Conservation (phyloP, 2,329 filamentous ascomycete species). For the Fusarium verticillioides region DNA sequence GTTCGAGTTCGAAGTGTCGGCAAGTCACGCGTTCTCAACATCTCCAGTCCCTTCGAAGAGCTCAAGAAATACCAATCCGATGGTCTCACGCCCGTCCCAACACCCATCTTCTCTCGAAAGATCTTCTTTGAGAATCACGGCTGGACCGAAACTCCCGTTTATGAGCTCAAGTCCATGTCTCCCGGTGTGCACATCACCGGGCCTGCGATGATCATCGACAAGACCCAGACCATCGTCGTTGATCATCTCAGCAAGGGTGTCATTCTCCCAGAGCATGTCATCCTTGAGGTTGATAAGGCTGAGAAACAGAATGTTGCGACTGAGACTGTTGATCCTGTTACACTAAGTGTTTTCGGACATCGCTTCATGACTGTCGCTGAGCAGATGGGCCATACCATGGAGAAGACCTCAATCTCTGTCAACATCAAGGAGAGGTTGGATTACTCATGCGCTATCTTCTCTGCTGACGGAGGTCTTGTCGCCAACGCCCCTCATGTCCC, state of each 20-base stretch:
- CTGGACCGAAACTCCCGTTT: constrained; percentile 44
- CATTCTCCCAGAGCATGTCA: constrained; percentile 49
- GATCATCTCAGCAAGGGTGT: constrained; percentile 55
- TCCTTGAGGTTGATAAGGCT: constrained; percentile 48
- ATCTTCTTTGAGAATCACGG: constrained; percentile 44
- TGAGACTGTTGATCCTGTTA: constrained; percentile 73
- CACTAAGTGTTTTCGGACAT: constrained; percentile 79
- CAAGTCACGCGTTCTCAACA: constrained; percentile 39
- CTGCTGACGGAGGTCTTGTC: constrained; percentile 61
- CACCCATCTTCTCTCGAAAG: constrained; percentile 32
- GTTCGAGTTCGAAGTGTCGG: constrained; percentile 55
- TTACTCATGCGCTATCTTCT: constrained; percentile 82
- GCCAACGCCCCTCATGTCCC: constrained; percentile 38
- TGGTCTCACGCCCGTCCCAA: constrained; percentile 12
- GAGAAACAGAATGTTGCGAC: constrained; percentile 26
- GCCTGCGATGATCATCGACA: constrained; percentile 77
- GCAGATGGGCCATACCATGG: constrained; percentile 80
- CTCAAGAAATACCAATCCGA: constrained; percentile 29
- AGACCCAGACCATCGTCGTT: constrained; percentile 80
- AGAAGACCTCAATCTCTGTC: constrained; percentile 80
- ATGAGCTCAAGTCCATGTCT: constrained; percentile 37
- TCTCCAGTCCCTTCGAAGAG: constrained; percentile 42
- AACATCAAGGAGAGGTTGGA: constrained; percentile 85
- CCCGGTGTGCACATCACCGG: constrained; percentile 53
- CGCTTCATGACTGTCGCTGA: constrained; percentile 86